Evolutionary conservation across 2,329 filamentous ascomycete genomes (phyloP), one percentile per base, ranked within the genome.

Genomic region (Pseudogymnoascus pannorum): DNA sequence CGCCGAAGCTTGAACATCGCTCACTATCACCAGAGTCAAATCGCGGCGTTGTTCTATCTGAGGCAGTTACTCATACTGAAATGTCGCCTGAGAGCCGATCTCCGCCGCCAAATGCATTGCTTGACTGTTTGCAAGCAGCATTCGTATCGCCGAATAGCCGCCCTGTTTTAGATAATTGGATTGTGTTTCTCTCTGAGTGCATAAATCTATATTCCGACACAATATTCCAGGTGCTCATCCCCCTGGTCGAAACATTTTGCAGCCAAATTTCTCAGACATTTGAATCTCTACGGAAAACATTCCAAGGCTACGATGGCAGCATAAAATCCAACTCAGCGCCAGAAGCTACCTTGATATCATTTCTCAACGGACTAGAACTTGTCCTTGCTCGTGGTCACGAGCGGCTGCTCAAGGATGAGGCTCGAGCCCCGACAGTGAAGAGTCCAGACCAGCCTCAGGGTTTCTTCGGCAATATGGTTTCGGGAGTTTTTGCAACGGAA

Each of bases 391-490:
- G 87, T 68, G 92, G 88, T 4, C 94, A 99, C 73, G 89, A 96
- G 68, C 87, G 87, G 62, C 78, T 97, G 18, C 76, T 92, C 58
- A 78, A 81, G 22, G 91, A 96, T 67, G 91, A 96, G 74, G 83
- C 86, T 40, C 85, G 83, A 64, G 80, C 81, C 44, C 84, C 87
- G 61, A 77, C 84, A 33, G 77, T 81, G 44, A 96, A 96, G 75
- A 87, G 86, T 63, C 90, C 91, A 20, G 90, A 95, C 69, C 89
- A 91, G 67, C 85, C 87, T 12, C 90, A 92, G 71, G 87, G 91
- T 4, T 93, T 97, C 72, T 96, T 97, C 70, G 92, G 92, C 48
- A 96, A 91, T 67, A 96, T 97, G 85, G 90, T 96, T 1, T 94
- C 92, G 0, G 91, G 91, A 1, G 90, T 96, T 0, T 96, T 96